A percentile compares a stretch with the other conserved stretches of the same genome.
Conservation (phyloP, 306 rosid genomes). For the Begonia masoniana region DNA sequence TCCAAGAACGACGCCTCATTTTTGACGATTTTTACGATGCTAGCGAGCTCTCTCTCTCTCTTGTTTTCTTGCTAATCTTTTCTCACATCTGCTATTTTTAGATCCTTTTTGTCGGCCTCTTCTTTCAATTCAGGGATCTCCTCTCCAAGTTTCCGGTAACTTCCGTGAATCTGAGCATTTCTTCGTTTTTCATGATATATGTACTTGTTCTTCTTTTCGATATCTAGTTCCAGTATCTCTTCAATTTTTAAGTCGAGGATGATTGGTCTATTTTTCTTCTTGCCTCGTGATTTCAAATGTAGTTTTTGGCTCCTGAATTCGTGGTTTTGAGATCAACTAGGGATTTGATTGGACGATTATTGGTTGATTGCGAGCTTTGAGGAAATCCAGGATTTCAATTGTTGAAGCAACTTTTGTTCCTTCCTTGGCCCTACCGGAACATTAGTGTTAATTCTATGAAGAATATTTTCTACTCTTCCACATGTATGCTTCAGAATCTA, state of each 20-base stretch:
- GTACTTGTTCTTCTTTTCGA: neutral
- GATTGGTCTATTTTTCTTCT: too few relatives aligned
- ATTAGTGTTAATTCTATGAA: neutral
- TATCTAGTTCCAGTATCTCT: too few relatives aligned
- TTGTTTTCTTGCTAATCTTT: conserved; percentile 21
- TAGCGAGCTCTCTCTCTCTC: conserved; percentile 15
- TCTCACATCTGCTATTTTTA: conserved; percentile 1
- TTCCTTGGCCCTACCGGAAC: neutral
- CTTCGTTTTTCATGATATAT: neutral
- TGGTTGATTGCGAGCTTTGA: conserved; percentile 6
- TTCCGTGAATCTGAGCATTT: neutral
- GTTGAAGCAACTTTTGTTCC: neutral
- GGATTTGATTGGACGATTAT: conserved; percentile 1
- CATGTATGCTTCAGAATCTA: conserved; percentile 2
- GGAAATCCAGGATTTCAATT: neutral
- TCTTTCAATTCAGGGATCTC: conserved; percentile 11
- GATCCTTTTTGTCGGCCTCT: conserved; percentile 10
- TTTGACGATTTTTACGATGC: conserved; percentile 70
- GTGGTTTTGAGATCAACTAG: conserved; percentile 4
- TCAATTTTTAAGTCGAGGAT: too few relatives aligned
- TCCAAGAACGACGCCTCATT: conserved; percentile 16
- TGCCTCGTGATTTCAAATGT: too few relatives aligned
- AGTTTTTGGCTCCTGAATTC: neutral
- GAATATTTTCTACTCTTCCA: neutral
- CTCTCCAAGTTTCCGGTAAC: conserved; percentile 26